Percentiles rank a stretch among this genome's conserved stretches.
phyloP scores from a whole-genome alignment of 2,329 filamentous ascomycete species.

The Talaromyces verruculosus region DNA sequence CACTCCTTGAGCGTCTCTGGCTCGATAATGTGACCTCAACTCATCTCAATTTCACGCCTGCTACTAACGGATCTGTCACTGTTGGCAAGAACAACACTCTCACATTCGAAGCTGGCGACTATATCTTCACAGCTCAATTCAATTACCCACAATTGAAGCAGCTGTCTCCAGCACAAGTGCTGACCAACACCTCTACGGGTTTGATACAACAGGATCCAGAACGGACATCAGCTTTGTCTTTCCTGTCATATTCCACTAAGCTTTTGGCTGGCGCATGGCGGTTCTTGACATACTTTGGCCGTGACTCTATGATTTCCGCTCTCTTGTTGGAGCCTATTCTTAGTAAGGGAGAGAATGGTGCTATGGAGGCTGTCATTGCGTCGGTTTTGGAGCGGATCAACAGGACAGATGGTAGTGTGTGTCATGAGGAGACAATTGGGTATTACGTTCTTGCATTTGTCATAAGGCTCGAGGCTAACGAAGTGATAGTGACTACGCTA shows the following conservation, averaged over 20 bases:
- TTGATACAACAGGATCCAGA: constrained; percentile 50
- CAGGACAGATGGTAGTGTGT: constrained; percentile 59
- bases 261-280: constrained; percentile 65
- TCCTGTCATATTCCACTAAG: constrained; percentile 64
- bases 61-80: constrained; percentile 31
- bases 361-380: constrained; percentile 61
- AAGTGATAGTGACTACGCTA: constrained; percentile 59
- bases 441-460: constrained; percentile 14
- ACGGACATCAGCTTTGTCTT: constrained; percentile 57
- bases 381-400: constrained; percentile 63
- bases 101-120: constrained; percentile 54
- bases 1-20: constrained; percentile 57
- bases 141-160: constrained; percentile 63
- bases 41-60: constrained; percentile 50
- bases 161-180: constrained; percentile 50
- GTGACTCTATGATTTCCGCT: constrained; percentile 63
- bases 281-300: constrained; percentile 66
- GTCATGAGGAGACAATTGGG: constrained; percentile 65
- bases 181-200: constrained; percentile 50
- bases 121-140: constrained; percentile 59
- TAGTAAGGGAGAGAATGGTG: constrained; percentile 55
- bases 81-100: constrained; percentile 42
- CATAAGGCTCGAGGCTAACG: constrained; percentile 3
- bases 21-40: constrained; percentile 62
- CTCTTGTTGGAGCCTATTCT: constrained; percentile 60